Conservation (phyloP, 2,329 filamentous ascomycete species). For the Tolypocladium amazonense region DNA sequence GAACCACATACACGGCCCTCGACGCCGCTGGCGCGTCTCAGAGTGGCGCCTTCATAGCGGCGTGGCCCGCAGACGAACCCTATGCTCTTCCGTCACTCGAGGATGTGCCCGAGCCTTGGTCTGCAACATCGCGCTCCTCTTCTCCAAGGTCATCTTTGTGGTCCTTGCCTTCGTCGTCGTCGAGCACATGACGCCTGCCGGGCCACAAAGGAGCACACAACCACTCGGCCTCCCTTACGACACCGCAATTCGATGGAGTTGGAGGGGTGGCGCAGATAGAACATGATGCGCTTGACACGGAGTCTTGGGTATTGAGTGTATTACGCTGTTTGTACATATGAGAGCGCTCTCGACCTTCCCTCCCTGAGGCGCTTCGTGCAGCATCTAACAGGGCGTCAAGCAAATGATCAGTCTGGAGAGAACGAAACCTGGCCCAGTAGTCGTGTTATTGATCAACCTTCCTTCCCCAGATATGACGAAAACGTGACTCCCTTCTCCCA, state of each 20-base stretch:
- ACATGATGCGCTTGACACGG: neutral
- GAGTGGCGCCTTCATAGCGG: constrained; percentile 14
- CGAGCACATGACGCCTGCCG: neutral
- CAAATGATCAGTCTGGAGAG: neutral
- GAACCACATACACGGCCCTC: constrained; percentile 10
- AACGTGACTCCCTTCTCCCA: constrained; percentile 2
- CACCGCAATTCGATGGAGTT: neutral
- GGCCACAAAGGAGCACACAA: neutral
- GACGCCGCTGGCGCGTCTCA: constrained; percentile 12
- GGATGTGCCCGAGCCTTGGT: neutral
- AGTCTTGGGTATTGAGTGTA: neutral
- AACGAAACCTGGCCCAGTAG: neutral
- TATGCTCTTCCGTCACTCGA: constrained; percentile 4
- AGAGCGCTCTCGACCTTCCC: neutral
- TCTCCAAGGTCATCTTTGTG: neutral
- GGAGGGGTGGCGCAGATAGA: neutral
- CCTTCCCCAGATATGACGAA: neutral
- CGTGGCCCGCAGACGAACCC: constrained; percentile 17
- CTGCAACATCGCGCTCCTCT: neutral
- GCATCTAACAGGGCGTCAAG: neutral
- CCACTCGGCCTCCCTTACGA: neutral
- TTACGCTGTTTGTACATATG: neutral
- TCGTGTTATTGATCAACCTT: neutral
- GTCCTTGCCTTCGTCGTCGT: neutral
- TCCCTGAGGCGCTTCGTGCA: neutral